Base-by-base conservation (phyloP, 2,329 filamentous ascomycete genomes). In the Bipolaris victoriae region DNA sequence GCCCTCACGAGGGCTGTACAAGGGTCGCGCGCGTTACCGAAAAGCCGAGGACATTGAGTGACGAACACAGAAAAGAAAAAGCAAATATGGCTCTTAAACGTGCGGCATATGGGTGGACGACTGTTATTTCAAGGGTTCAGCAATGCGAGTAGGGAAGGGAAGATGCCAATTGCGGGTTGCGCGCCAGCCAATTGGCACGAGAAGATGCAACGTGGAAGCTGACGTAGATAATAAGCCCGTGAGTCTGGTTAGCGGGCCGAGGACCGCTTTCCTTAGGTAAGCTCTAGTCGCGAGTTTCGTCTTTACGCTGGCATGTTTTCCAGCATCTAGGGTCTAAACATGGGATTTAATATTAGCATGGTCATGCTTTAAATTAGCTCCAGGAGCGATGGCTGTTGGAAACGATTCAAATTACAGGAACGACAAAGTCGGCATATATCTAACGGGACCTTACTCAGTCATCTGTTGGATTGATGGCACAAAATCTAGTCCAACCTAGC, bases 171-270 rank as follows among this genome's bases (percentile, higher is more conserved):
- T 31, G 43, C 26, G 43, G 48, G 57, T 58, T 55, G 62, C 58
- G 50, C 55, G 58, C 53, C 58, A 63, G 62, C 69, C 64, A 69
- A 68, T 65, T 65, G 60, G 59, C 58, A 60, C 49, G 48, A 58
- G 63, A 73, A 75, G 70, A 70, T 67, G 72, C 67, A 69, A 74
- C 71, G 72, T 75, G 71, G 71, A 72, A 62, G 70, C 67, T 72
- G 55, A 58, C 51, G 55, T 58, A 57, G 36, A 44, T 45, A 45
- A 31, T 20, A 48, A 20, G 45, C 31, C 33, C 45, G 33, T 36
- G 22, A 20, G 18, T 16, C 31, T 16, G n/a, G 43, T 22, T 33
- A 43, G 22, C 53, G 53, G 54, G 43, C 54, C 54, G 54, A 53
- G 37, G 54, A 31, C 29, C n/a, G 24, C 44, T 40, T 40, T 40